phyloP scores from a whole-genome alignment of 2,329 filamentous ascomycete species.

The Pseudogymnoascus verrucosus region DNA sequence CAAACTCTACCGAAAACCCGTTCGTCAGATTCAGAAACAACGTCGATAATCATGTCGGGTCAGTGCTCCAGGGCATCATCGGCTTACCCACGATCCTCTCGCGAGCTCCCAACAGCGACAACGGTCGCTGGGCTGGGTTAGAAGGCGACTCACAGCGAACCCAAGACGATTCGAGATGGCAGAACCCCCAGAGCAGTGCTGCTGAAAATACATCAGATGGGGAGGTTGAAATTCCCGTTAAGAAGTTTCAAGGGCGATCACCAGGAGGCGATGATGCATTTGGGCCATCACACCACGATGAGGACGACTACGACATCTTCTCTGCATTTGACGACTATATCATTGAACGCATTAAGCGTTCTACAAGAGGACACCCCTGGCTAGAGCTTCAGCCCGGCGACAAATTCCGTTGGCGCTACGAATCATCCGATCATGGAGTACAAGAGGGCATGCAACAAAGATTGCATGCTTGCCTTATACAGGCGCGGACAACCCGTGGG shows the following conservation, averaged over 20 bases:
- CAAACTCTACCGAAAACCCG: conserved; percentile 21
- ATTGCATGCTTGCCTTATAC: not conserved
- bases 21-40: conserved; percentile 27
- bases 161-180: not conserved
- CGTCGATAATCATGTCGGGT: conserved; percentile 24
- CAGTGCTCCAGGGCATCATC: conserved; percentile 26
- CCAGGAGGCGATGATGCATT: not conserved
- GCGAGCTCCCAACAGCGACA: conserved; percentile 13
- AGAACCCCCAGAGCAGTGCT: not conserved
- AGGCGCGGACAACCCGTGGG: not conserved
- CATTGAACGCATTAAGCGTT: not conserved
- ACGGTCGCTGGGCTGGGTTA: conserved; percentile 21
- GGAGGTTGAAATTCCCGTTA: conserved; percentile 14
- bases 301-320: conserved; percentile 4
- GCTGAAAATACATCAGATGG: not conserved
- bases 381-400: not conserved
- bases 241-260: conserved; percentile 12
- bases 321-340: not conserved
- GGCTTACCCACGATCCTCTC: conserved; percentile 27
- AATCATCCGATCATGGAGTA: not conserved
- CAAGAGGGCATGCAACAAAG: not conserved
- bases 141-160: conserved; percentile 20
- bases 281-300: conserved; percentile 1
- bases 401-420: not conserved
- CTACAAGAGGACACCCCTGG: not conserved